Evolutionary conservation across 495 filamentous ascomycete genomes (phyloP).

Genomic region (Corynascus novoguineensis): DNA sequence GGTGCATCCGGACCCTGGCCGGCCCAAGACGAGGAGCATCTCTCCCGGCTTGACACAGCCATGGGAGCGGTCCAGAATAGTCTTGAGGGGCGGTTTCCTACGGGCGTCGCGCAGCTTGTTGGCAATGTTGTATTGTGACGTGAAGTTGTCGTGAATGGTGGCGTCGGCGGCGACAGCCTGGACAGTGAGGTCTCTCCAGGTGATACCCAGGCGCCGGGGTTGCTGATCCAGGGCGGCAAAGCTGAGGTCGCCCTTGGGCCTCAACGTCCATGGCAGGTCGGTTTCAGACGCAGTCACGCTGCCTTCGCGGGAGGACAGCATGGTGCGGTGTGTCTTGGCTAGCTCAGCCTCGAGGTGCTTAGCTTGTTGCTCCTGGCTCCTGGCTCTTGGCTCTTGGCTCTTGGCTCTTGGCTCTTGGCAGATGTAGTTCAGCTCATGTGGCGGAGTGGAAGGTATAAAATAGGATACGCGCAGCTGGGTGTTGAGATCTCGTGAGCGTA

Average conservation of each 20-base stretch:
- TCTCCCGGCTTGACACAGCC: slow-evolving; percentile 58
- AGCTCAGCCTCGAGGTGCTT: too few species aligned
- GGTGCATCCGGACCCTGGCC: slow-evolving; percentile 70
- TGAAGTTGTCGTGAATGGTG: slow-evolving; percentile 40
- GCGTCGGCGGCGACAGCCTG: slow-evolving; percentile 39
- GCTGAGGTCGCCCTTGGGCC: slow-evolving; percentile 40
- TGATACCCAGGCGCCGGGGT: slow-evolving; percentile 51
- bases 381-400: too few species aligned
- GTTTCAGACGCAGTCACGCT: slow-evolving; percentile 1
- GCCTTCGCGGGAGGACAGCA: slow-evolving; percentile 29
- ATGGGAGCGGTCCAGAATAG: slow-evolving; percentile 54
- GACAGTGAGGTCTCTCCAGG: slow-evolving; percentile 59
- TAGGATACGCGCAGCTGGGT: too few species aligned
- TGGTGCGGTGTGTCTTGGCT: not conserved
- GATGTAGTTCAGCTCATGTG: too few species aligned
- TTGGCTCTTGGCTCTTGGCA: not conserved
- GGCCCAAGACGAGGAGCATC: slow-evolving; percentile 74
- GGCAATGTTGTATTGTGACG: slow-evolving; percentile 53
- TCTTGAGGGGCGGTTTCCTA: slow-evolving; percentile 50
- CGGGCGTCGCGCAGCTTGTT: slow-evolving; percentile 40
- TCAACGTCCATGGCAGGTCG: slow-evolving; percentile 36
- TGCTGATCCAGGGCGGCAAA: slow-evolving; percentile 39
- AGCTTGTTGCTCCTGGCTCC: too few species aligned
- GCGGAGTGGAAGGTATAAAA: too few species aligned
- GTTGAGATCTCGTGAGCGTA: too few species aligned